Conservation (phyloP, 1,284 basidiomycete species). For the Coniferiporia weirii region DNA sequence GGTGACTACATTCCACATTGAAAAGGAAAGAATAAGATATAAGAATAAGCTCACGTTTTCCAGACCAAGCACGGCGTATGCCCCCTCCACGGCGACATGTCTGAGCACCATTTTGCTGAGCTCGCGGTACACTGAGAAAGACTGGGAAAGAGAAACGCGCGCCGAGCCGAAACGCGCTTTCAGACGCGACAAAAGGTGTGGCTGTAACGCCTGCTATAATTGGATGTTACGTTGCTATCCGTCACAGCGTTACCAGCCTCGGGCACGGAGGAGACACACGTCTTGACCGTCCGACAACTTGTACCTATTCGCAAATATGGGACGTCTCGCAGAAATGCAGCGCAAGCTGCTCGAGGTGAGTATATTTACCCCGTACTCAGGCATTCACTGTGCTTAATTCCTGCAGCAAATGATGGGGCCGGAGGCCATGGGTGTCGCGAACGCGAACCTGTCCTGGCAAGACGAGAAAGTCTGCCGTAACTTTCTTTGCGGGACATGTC, state of each 20-base stretch:
- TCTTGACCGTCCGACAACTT: not conserved
- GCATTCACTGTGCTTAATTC: not conserved
- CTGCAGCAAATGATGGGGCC: conserved; percentile 98
- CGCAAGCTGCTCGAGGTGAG: conserved; percentile 84
- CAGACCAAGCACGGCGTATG: conserved; percentile 55
- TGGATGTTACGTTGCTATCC: not conserved
- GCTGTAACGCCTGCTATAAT: not conserved
- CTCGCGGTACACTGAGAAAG: not conserved
- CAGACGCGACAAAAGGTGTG: conserved; percentile 1
- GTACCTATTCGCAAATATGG: conserved; percentile 42
- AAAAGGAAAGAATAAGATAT: conserved; percentile 5
- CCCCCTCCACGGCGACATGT: conserved; percentile 38
- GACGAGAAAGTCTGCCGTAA: conserved; percentile 99
- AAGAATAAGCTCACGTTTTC: conserved; percentile 39
- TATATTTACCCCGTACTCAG: conserved; percentile 10
- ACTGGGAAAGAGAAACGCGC: not conserved
- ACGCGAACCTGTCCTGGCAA: conserved; percentile 90
- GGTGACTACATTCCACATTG: not conserved
- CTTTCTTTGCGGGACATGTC: conserved; percentile 96
- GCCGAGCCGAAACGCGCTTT: not conserved
- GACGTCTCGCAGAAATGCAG: conserved; percentile 86
- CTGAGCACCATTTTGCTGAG: conserved; percentile 31
- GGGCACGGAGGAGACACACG: too few species aligned
- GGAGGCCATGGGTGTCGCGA: conserved; percentile 93
- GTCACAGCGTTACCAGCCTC: too few species aligned